Percentiles rank a stretch among this genome's conserved stretches.
Evolutionary conservation across 2,329 filamentous ascomycete species (phyloP).

Genomic region (Plenodomus lindquistii): DNA sequence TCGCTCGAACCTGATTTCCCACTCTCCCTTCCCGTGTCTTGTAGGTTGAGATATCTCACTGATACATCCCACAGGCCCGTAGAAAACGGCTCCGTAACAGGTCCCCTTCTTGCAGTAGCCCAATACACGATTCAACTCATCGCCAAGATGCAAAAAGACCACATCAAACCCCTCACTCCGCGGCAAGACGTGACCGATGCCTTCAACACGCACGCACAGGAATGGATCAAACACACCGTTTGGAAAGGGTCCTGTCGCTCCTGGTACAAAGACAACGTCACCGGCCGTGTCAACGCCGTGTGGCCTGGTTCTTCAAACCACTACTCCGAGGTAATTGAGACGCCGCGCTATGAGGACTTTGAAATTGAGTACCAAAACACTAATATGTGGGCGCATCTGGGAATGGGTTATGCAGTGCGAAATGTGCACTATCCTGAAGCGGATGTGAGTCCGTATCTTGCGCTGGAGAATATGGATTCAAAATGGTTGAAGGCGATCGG

Average conservation of each 20-base stretch:
- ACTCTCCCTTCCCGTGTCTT: neutral
- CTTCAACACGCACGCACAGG: constrained; percentile 52
- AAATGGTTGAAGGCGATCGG: constrained; percentile 45
- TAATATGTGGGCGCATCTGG: constrained; percentile 49
- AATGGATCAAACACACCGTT: constrained; percentile 56
- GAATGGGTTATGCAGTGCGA: constrained; percentile 45
- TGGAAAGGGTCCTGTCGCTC: constrained; percentile 52
- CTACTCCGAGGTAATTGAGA: constrained; percentile 48
- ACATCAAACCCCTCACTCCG: constrained; percentile 49
- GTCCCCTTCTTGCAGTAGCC: constrained; percentile 44
- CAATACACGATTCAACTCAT: constrained; percentile 50
- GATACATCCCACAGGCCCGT: constrained; percentile 41
- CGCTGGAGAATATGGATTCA: constrained; percentile 48
- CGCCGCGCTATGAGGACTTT: constrained; percentile 51
- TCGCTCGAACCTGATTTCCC: constrained; percentile 39
- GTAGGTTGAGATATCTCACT: no score
- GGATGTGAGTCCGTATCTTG: constrained; percentile 47
- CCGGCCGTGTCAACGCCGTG: constrained; percentile 46
- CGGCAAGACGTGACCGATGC: constrained; percentile 47
- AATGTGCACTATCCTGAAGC: constrained; percentile 25
- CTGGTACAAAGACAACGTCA: constrained; percentile 53
- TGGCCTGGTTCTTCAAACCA: constrained; percentile 58
- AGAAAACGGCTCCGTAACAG: constrained; percentile 52
- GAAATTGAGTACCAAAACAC: constrained; percentile 46
- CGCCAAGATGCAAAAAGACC: constrained; percentile 53